A percentile compares a stretch with the other conserved stretches of the same genome.
These are phyloP conservation scores for Coemansia sp. DNA, from an alignment of 192 early-diverging fungal genomes.

Conservation along the genomic window DNA sequence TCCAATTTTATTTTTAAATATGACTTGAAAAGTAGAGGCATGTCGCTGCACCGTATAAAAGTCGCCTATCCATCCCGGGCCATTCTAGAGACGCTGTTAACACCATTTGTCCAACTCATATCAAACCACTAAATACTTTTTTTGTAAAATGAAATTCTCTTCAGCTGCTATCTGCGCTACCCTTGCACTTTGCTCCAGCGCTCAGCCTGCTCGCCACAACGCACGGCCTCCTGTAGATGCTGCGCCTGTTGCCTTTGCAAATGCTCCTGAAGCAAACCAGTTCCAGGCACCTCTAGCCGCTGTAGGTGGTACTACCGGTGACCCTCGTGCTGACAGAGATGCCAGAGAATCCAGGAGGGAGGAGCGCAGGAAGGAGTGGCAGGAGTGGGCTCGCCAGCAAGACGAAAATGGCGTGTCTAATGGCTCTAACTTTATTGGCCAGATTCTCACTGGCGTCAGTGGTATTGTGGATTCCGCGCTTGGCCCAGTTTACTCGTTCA, in stretches of 20 bases:
- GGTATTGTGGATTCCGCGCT: constrained; percentile 55
- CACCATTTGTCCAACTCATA: neutral
- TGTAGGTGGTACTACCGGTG: neutral
- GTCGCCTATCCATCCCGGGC: neutral
- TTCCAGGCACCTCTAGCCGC: neutral
- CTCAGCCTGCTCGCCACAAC: constrained; percentile 28
- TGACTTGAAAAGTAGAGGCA: neutral
- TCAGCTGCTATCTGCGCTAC: constrained; percentile 15
- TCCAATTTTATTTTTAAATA: neutral
- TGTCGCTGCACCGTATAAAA: neutral
- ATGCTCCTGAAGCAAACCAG: constrained; percentile 4
- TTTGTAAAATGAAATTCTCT: constrained; percentile 29
- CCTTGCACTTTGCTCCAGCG: constrained; percentile 24
- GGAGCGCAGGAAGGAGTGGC: constrained; percentile 49
- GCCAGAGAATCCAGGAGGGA: constrained; percentile 45
- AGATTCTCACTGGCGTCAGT: constrained; percentile 49
- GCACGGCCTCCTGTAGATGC: constrained; percentile 9
- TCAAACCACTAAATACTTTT: neutral
- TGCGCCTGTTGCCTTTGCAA: constrained; percentile 26
- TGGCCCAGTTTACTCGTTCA: constrained; percentile 48
- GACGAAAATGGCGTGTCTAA: constrained; percentile 44
- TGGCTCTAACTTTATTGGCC: constrained; percentile 45
- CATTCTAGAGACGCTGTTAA: neutral
- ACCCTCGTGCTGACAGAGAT: constrained; percentile 12
- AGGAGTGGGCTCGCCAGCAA: constrained; percentile 45